Evolutionary conservation across 2,329 filamentous ascomycete genomes (phyloP).

Genomic region (Leptosphaerulina australis): DNA sequence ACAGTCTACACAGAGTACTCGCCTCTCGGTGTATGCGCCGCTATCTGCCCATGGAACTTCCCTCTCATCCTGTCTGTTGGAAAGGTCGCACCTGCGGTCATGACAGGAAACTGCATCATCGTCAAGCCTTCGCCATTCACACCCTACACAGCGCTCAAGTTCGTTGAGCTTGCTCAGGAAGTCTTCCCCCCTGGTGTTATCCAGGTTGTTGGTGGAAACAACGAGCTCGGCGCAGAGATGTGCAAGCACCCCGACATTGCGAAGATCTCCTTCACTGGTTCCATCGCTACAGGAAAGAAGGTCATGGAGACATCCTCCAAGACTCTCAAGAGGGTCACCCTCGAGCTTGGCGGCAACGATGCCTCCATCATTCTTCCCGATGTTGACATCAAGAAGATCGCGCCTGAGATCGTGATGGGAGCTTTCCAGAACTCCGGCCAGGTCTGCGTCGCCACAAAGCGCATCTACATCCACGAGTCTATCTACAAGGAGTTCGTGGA

Average conservation of each 20-base stretch:
- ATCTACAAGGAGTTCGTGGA: conserved; percentile 48
- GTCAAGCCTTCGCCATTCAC: conserved; percentile 64
- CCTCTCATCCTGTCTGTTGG: conserved; percentile 59
- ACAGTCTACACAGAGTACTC: conserved; percentile 54
- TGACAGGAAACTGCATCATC: conserved; percentile 63
- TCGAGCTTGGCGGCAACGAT: conserved; percentile 68
- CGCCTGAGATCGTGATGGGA: conserved; percentile 57
- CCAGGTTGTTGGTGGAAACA: conserved; percentile 65
- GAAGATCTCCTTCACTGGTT: conserved; percentile 70
- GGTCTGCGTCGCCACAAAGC: conserved; percentile 46
- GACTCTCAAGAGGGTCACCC: conserved; percentile 65
- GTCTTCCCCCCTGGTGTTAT: conserved; percentile 69
- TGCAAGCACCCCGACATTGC: conserved; percentile 65
- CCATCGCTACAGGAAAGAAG: conserved; percentile 64
- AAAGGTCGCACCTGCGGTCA: conserved; percentile 63
- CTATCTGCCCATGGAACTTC: conserved; percentile 55
- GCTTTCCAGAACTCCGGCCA: conserved; percentile 65
- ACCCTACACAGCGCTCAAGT: conserved; percentile 64
- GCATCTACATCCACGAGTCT: conserved; percentile 48
- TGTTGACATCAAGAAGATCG: conserved; percentile 60
- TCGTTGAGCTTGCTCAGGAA: conserved; percentile 63
- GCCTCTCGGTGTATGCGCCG: conserved; percentile 55
- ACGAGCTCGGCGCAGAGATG: conserved; percentile 64
- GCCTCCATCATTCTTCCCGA: conserved; percentile 65
- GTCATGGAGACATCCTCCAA: conserved; percentile 63